Conservation (phyloP, 176 grass and related monocot genomes). For the Musa schizocarpa region DNA sequence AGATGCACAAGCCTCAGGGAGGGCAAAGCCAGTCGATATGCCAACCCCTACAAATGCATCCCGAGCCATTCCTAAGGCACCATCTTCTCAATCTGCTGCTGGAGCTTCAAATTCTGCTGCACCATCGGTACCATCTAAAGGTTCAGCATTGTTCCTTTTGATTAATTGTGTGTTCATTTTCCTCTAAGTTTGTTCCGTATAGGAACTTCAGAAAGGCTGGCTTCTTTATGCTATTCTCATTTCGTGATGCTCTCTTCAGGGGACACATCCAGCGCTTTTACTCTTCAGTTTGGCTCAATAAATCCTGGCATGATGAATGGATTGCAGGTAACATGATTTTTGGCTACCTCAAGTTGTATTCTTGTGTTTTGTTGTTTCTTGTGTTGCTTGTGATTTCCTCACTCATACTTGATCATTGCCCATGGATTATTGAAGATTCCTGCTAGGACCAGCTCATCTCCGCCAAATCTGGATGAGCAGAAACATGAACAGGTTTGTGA, state of each 20-base stretch:
- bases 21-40: constrained; percentile 30
- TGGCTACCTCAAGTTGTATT: background rate
- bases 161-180: background rate
- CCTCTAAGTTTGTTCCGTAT: background rate
- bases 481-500: constrained; percentile 66
- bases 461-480: constrained; percentile 93
- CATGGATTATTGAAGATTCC: constrained; percentile 52
- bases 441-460: constrained; percentile 90
- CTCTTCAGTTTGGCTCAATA: constrained; percentile 85
- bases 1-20: constrained; percentile 22
- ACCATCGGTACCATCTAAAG: constrained; percentile 33
- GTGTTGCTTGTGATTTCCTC: constrained; percentile 7
- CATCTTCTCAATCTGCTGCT: constrained; percentile 22
- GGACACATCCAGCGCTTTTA: constrained; percentile 40
- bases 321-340: constrained; percentile 40
- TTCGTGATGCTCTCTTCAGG: constrained; percentile 17
- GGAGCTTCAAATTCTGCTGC: constrained; percentile 23
- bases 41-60: constrained; percentile 36
- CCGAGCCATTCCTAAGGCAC: constrained; percentile 40
- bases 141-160: constrained; percentile 11
- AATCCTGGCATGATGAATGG: constrained; percentile 52
- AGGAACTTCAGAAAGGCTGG: background rate
- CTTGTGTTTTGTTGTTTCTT: constrained; percentile 2
- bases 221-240: background rate
- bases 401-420: background rate